Base-by-base conservation (phyloP, 306 rosid genomes). In the Cucurbita argyrosperma region DNA sequence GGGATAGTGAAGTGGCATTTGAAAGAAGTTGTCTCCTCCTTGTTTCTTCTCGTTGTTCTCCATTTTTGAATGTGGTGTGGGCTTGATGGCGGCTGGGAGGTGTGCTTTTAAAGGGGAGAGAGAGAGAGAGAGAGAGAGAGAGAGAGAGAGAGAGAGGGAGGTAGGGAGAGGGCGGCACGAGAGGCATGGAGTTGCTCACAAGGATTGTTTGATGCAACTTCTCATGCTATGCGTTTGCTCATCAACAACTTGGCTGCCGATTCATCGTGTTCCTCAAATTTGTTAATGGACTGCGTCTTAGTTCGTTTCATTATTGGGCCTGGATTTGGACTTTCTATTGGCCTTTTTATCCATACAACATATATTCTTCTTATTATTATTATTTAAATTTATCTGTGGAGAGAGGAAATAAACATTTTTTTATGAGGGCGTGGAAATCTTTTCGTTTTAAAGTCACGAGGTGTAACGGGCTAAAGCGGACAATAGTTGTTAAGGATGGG, bases 1-100 rank as follows among this genome's bases (percentile, higher is more conserved):
- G 38, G 90, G 96, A 47, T 90, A 88, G 83, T 88, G 96, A 53
- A 92, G 86, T 1, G 96, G 95, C 92, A 88, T 92, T 76, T 90
- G 92, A 76, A 92, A 92, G 82, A 39, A 81, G 39, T 80, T 72
- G 13, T 18, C 74, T 0, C 68, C 77, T 23, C 52, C 38, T 30
- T 30, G 35, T 30, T 30, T 3, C 35, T 30, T 30, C 35, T 30
- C 0, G 2, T 35, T 61, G 21, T 61, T 37, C 3, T 78, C 87
- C 91, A 88, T 88, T 5, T 76, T 75, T 23, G 43, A 10, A 47
- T 26, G 40, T 13, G 39, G 23, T 46, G 51, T 47, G 4, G 51
- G 16, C 23, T 49, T 46, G 53, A 12, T 45, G 16, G 35, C 35
- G 51, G 70, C 8, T 7, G 18, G 19, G 23, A 39, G 69, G 12